These are phyloP conservation scores for Pyrus betulifolia DNA, from an alignment of 306 rosid genomes.

Conservation along the genomic window DNA sequence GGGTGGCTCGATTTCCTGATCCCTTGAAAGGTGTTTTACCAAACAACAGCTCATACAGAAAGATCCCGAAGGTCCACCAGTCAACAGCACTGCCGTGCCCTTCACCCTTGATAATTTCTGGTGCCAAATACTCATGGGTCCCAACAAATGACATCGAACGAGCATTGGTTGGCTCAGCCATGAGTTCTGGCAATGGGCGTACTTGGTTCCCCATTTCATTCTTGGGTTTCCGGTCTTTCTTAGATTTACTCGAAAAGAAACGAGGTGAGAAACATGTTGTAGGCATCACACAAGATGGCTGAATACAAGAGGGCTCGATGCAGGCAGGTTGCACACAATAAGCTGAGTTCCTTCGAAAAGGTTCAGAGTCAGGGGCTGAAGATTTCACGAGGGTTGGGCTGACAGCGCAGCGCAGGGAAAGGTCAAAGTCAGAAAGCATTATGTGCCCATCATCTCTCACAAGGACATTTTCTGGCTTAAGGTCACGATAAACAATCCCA, in stretches of 20 bases:
- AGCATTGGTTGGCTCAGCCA: slow-evolving; percentile 54
- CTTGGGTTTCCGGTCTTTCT: slow-evolving; percentile 41
- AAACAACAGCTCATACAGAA: slow-evolving; percentile 46
- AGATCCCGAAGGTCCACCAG: slow-evolving; percentile 60
- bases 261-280: slow-evolving; percentile 53
- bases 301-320: slow-evolving; percentile 48
- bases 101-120: slow-evolving; percentile 52
- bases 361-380: slow-evolving; percentile 28
- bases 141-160: slow-evolving; percentile 58
- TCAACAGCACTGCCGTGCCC: slow-evolving; percentile 58
- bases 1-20: slow-evolving; percentile 47
- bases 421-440: slow-evolving; percentile 53
- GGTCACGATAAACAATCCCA: slow-evolving; percentile 54
- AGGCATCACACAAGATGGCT: slow-evolving; percentile 43
- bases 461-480: slow-evolving; percentile 51
- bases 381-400: slow-evolving; percentile 45
- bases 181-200: slow-evolving; percentile 46
- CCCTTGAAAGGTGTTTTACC: slow-evolving; percentile 60
- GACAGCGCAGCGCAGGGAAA: slow-evolving; percentile 44
- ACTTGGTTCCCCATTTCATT: slow-evolving; percentile 48
- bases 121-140: slow-evolving; percentile 53
- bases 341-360: slow-evolving; percentile 29
- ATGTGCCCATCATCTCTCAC: slow-evolving; percentile 57
- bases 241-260: slow-evolving; percentile 38
- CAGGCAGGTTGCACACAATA: slow-evolving; percentile 48